Evolutionary conservation across 371 early-diverging fungal species (phyloP), one percentile per base, ranked within the genome.

Genomic region (Mucor saturninus): DNA sequence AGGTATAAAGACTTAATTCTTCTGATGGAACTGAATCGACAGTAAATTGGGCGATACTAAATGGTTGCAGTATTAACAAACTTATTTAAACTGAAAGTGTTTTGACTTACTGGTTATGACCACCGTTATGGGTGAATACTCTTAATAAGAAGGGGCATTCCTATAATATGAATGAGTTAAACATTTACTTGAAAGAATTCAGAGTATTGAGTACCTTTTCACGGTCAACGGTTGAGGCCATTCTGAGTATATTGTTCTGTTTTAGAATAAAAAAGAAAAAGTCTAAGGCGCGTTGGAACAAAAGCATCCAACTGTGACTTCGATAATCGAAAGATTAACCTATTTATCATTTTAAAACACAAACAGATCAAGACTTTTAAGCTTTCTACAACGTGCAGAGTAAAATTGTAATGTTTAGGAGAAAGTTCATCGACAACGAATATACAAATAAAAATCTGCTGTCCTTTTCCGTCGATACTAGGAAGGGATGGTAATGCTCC

Each of bases 81-180:
- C 43, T 21, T 21, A 1, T 21, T 21, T 21, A 21, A 21, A 21
- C 21, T 21, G 21, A 21, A 21, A 21, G 21, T 42, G 15, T 26
- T 5, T 45, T 9, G 13, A 61, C 63, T 55, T 75, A 84, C 85
- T 62, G 59, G 62, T 84, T 82, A 65, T 85, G 85, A 32, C 67
- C 68, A 35, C 78, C 79, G 13, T 65, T 58, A 39, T 71, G 69
- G 43, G 75, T 74, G 64, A 77, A 88, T 10, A 87, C 66, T 62
- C 83, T 75, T 29, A 89, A 64, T 51, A 88, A 73, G 70, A 89
- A 88, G 21, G 89, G 89, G 53, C 84, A 85, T 7, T 74, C 82
- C 86, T 88, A 73, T 32, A 9, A 5, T 42, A 53, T 14, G 37
- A 21, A 21, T 21, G 1, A 21, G 21, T 21, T 21, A 15, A 49